These are phyloP conservation scores for Barnettozyma hawaiiensis DNA, from an alignment of 1,139 yeast species.

Conservation along the genomic window DNA sequence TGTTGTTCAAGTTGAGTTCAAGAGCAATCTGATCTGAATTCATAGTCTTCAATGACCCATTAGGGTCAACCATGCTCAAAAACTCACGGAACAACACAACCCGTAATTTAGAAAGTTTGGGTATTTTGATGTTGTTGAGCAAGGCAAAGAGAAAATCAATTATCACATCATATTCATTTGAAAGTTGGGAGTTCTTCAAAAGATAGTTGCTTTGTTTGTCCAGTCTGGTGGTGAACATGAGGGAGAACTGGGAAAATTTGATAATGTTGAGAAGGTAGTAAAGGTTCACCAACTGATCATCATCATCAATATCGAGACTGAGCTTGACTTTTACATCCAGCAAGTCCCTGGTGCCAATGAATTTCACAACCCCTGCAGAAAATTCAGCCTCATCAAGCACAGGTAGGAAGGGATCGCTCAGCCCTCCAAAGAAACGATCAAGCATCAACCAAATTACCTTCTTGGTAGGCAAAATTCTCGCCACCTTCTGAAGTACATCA, in stretches of 20 bases:
- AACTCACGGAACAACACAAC: conserved; percentile 12
- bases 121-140: conserved; percentile 8
- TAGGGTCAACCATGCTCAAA: conserved; percentile 11
- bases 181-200: conserved; percentile 11
- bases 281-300: conserved; percentile 12
- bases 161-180: conserved; percentile 16
- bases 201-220: conserved; percentile 12
- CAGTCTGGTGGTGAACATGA: conserved; percentile 12
- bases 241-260: conserved; percentile 18
- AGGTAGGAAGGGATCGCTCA: conserved; percentile 16
- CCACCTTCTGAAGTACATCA: conserved; percentile 15
- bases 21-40: conserved; percentile 15
- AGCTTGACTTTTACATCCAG: conserved; percentile 13
- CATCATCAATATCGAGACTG: conserved; percentile 10
- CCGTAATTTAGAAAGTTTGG: conserved; percentile 12
- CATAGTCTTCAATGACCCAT: conserved; percentile 7
- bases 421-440: conserved; percentile 16
- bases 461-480: conserved; percentile 17
- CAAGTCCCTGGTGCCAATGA: conserved; percentile 17
- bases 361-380: conserved; percentile 1
- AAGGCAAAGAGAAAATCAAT: conserved; percentile 14
- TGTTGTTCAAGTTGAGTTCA: conserved; percentile 15
- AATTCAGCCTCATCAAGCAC: conserved; percentile 15
- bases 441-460: conserved; percentile 20
- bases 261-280: conserved; percentile 14